Evolutionary conservation across 257 asterid species (phyloP).

Genomic region (Linderniella brevidens): DNA sequence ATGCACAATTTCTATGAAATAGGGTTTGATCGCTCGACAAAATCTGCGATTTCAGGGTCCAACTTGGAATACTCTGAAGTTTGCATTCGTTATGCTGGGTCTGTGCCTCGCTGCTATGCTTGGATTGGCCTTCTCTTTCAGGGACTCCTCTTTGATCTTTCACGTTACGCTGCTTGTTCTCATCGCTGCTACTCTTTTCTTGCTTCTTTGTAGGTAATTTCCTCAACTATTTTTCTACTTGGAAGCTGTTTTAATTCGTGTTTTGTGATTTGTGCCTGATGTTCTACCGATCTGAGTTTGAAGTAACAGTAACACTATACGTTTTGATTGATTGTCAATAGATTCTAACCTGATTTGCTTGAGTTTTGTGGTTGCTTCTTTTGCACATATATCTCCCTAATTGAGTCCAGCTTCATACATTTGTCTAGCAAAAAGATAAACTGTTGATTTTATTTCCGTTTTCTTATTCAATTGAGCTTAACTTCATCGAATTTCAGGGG

Average conservation of each 20-base stretch:
- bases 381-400: no score
- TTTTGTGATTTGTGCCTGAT: not conserved
- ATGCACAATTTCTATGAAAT: no score
- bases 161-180: constrained; percentile 70
- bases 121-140: constrained; percentile 67
- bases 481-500: no score
- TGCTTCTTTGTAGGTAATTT: constrained; percentile 61
- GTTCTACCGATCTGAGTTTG: not conserved
- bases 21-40: no score
- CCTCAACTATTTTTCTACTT: not conserved
- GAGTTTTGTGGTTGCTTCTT: no score
- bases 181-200: constrained; percentile 53
- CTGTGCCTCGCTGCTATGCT: constrained; percentile 63
- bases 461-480: no score
- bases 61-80: constrained; percentile 75
- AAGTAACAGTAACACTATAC: no score
- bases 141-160: constrained; percentile 50
- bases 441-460: no score
- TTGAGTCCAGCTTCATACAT: no score
- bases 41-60: constrained; percentile 32
- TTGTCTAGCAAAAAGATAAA: no score
- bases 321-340: no score
- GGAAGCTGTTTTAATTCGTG: not conserved
- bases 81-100: constrained; percentile 67
- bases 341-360: no score